A percentile compares a stretch with the other conserved stretches of the same genome.
Evolutionary conservation across 2,329 filamentous ascomycete genomes (phyloP).

Genomic region (Fusarium beomiforme): DNA sequence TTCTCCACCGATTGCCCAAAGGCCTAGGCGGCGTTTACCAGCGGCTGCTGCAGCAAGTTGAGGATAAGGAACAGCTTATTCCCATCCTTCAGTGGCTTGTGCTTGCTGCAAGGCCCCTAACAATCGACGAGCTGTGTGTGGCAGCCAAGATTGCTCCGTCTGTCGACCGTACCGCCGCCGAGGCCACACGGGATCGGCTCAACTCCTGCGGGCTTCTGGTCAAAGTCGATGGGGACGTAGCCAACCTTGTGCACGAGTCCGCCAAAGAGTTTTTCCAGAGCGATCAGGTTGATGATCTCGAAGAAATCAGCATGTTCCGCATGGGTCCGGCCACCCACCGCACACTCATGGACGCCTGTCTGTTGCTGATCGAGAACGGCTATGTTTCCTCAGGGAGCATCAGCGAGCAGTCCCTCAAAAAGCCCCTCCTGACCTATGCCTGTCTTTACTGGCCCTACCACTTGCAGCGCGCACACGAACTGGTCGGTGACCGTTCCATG

Average conservation of each 20-base stretch:
- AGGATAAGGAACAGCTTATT: neutral
- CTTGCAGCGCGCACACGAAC: neutral
- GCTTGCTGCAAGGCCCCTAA: neutral
- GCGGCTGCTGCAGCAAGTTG: neutral
- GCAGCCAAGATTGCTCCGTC: neutral
- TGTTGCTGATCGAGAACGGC: neutral
- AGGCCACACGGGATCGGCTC: neutral
- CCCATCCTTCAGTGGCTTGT: neutral
- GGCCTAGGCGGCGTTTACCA: neutral
- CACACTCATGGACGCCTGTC: neutral
- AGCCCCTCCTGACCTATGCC: neutral
- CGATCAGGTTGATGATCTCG: neutral
- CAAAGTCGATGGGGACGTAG: neutral
- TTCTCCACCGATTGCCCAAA: neutral
- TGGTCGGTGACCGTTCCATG: neutral
- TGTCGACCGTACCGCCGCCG: neutral
- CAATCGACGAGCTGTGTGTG: neutral
- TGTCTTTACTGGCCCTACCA: neutral
- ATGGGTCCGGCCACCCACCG: neutral
- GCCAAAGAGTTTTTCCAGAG: conserved; percentile 1
- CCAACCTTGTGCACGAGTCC: neutral
- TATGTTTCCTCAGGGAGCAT: neutral
- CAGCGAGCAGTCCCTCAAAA: neutral
- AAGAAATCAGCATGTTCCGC: neutral
- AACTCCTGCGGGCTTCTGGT: neutral